These are phyloP conservation scores for Suhomyces pyralidae DNA, from an alignment of 805 yeast genomes.

Conservation along the genomic window DNA sequence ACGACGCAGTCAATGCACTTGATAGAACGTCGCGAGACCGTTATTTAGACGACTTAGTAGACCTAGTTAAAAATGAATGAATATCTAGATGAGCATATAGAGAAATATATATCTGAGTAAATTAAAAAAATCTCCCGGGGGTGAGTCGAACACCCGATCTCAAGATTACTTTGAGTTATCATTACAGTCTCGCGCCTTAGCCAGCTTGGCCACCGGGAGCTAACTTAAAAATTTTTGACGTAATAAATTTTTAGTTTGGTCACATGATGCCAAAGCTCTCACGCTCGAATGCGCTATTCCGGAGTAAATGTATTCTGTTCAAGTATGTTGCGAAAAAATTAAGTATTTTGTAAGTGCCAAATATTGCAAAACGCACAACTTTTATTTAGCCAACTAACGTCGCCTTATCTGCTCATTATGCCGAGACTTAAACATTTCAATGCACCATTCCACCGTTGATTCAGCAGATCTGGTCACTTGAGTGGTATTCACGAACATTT, in stretches of 20 bases:
- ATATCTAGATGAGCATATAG: too few species aligned
- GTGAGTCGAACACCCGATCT: conserved; percentile 52
- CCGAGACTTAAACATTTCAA: neutral
- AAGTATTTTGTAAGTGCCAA: too few species aligned
- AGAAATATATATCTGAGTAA: too few species aligned
- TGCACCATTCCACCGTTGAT: neutral
- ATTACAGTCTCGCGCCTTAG: conserved; percentile 50
- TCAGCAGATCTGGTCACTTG: neutral
- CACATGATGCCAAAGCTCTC: neutral
- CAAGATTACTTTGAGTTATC: conserved; percentile 37
- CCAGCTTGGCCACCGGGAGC: conserved; percentile 50
- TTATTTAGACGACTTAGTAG: conserved; percentile 32
- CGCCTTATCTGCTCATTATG: neutral
- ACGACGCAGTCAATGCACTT: conserved; percentile 39
- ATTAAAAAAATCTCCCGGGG: conserved; percentile 38
- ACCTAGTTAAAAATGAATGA: conserved; percentile 7
- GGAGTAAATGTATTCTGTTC: too few species aligned
- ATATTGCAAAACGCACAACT: neutral
- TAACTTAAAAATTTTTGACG: neutral
- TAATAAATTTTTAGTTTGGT: neutral
- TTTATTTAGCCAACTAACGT: neutral
- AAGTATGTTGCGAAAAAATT: neutral
- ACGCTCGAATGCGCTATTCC: too few species aligned
- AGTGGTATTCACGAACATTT: neutral
- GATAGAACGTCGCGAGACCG: conserved; percentile 22